Conservation (phyloP, 352 stramenopile genomes). For the Phytopythium delawarense region DNA sequence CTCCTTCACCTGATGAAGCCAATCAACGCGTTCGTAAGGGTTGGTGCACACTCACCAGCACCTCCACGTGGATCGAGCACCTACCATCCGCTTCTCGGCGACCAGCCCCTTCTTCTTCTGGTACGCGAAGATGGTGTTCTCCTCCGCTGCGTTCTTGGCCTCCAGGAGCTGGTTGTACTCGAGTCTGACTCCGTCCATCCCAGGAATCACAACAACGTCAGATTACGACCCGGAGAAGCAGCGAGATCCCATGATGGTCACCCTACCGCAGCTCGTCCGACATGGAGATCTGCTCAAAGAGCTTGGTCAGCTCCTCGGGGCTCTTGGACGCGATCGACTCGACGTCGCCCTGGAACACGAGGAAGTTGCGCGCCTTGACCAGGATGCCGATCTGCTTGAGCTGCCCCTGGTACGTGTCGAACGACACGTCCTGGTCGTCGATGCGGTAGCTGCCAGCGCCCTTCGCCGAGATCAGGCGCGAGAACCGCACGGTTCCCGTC, state of each 20-base stretch:
- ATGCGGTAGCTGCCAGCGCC: constrained; percentile 86
- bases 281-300: constrained; percentile 97
- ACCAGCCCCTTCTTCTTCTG: constrained; percentile 96
- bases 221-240: background rate
- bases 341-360: constrained; percentile 99
- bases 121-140: constrained; percentile 93
- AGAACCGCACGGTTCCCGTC: constrained; percentile 75
- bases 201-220: background rate
- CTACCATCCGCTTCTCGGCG: constrained; percentile 84
- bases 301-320: constrained; percentile 93
- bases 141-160: constrained; percentile 92
- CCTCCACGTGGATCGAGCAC: background rate
- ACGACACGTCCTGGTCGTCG: constrained; percentile 74
- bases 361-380: constrained; percentile 98
- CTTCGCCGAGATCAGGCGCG: constrained; percentile 89
- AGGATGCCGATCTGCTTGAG: constrained; percentile 97
- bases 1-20: constrained; percentile 74
- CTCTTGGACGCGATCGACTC: constrained; percentile 96
- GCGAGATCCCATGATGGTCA: background rate
- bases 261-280: constrained; percentile 80
- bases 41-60: too few relatives aligned
- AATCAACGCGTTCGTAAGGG: background rate
- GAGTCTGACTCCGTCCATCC: constrained; percentile 14
- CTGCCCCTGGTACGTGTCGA: constrained; percentile 92
- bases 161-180: constrained; percentile 83